Conservation (phyloP, 306 rosid genomes). For the Albizia julibrissin region DNA sequence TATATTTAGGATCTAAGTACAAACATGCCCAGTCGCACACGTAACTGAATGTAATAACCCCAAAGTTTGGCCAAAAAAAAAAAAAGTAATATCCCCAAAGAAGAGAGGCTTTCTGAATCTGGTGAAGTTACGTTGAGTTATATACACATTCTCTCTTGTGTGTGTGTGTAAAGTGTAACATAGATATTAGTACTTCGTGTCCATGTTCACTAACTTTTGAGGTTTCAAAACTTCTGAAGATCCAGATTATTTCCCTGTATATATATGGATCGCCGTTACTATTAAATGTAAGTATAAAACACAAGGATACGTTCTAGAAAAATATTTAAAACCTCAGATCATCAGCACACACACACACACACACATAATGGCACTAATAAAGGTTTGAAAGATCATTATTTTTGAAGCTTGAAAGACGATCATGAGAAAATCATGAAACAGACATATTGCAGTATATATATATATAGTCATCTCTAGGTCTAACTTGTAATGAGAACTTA, state of each 20-base stretch:
- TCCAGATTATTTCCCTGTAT: no score
- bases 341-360: background rate
- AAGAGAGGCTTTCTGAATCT: no score
- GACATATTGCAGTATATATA: background rate
- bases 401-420: background rate
- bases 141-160: background rate
- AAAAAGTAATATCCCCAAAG: background rate
- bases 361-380: background rate
- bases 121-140: no score
- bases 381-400: background rate
- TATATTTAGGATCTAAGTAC: no score
- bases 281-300: background rate
- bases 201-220: background rate
- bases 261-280: background rate
- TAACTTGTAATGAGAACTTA: conserved; percentile 21
- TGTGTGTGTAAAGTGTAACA: background rate
- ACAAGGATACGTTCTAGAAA: background rate
- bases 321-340: background rate
- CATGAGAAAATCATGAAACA: background rate
- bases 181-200: background rate
- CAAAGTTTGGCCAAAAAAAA: no score
- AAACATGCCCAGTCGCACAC: no score
- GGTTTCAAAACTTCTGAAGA: background rate
- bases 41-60: no score
- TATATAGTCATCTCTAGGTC: conserved; percentile 10